Percentiles rank a stretch among this genome's conserved stretches.
These are phyloP conservation scores for Clavispora santaluciae DNA, from an alignment of 805 yeast genomes.

Conservation along the genomic window DNA sequence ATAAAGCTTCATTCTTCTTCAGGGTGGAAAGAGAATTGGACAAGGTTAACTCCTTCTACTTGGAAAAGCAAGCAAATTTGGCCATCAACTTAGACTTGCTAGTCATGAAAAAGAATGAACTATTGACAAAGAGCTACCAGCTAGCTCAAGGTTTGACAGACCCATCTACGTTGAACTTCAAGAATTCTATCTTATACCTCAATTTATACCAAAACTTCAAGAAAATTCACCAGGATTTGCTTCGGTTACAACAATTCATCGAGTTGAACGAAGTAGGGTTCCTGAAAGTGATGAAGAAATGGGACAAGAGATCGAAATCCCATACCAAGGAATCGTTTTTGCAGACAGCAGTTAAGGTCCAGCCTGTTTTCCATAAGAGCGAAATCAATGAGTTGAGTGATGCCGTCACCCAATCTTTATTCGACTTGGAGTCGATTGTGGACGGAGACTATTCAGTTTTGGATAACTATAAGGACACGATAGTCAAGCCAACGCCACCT, in stretches of 20 bases:
- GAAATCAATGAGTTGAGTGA: slow-evolving; percentile 84
- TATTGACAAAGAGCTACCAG: slow-evolving; percentile 26
- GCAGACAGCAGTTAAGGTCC: slow-evolving; percentile 90
- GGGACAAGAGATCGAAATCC: slow-evolving; percentile 96
- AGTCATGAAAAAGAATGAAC: slow-evolving; percentile 60
- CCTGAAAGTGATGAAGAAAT: slow-evolving; percentile 89
- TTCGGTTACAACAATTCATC: slow-evolving; percentile 85
- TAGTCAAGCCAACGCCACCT: not conserved
- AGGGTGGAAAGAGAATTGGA: slow-evolving; percentile 91
- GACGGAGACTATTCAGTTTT: slow-evolving; percentile 40
- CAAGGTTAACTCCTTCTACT: slow-evolving; percentile 87
- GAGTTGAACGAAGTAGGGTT: slow-evolving; percentile 95
- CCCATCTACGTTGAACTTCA: slow-evolving; percentile 32
- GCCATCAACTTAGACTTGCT: slow-evolving; percentile 73
- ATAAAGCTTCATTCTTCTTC: slow-evolving; percentile 86
- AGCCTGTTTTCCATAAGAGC: slow-evolving; percentile 90
- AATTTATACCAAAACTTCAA: slow-evolving; percentile 85
- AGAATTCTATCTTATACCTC: slow-evolving; percentile 70
- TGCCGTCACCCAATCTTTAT: slow-evolving; percentile 55
- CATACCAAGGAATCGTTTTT: slow-evolving; percentile 90
- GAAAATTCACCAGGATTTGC: slow-evolving; percentile 83
- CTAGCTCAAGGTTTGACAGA: slow-evolving; percentile 9
- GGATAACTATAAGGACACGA: slow-evolving; percentile 8
- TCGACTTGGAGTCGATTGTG: slow-evolving; percentile 65
- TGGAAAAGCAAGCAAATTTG: slow-evolving; percentile 87